Evolutionary conservation across 2,329 filamentous ascomycete genomes (phyloP).

Genomic region (Xylariaceae sp.): DNA sequence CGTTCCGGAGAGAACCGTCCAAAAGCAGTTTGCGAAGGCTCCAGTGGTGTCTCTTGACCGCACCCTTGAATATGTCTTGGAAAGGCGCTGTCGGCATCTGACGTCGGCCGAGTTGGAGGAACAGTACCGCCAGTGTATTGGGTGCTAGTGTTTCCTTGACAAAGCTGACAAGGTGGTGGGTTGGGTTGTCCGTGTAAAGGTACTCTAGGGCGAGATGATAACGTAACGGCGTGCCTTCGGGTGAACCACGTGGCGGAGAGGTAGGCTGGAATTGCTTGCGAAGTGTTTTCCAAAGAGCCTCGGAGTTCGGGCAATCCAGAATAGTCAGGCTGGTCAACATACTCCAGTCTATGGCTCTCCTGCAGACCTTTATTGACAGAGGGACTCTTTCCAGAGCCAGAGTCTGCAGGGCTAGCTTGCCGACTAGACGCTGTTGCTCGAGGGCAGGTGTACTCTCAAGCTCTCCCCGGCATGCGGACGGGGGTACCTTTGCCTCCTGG

Average conservation of each 20-base stretch:
- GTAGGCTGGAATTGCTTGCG: conserved; percentile 52
- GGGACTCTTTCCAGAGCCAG: conserved; percentile 69
- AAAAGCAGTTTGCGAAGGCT: conserved; percentile 69
- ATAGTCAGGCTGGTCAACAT: conserved; percentile 64
- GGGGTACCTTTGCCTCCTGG: no score
- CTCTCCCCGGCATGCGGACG: no score
- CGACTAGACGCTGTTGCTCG: no score
- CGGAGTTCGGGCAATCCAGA: conserved; percentile 64
- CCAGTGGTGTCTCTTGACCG: conserved; percentile 60
- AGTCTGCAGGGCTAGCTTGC: conserved; percentile 58
- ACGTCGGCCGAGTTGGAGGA: no score
- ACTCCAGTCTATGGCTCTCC: conserved; percentile 68
- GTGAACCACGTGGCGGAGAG: conserved; percentile 20
- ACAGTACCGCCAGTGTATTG: conserved; percentile 71
- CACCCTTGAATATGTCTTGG: conserved; percentile 63
- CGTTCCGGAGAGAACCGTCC: conserved; percentile 55
- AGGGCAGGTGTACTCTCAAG: no score
- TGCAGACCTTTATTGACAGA: conserved; percentile 64
- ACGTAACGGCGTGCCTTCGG: conserved; percentile 32
- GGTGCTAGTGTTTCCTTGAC: conserved; percentile 70
- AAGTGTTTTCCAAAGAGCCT: conserved; percentile 67
- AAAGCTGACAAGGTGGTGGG: conserved; percentile 61
- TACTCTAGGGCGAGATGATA: conserved; percentile 62
- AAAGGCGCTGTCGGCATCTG: no score
- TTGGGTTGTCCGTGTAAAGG: conserved; percentile 68